Evolutionary conservation across 805 yeast genomes (phyloP).

Genomic region (Lipomyces orientalis): DNA sequence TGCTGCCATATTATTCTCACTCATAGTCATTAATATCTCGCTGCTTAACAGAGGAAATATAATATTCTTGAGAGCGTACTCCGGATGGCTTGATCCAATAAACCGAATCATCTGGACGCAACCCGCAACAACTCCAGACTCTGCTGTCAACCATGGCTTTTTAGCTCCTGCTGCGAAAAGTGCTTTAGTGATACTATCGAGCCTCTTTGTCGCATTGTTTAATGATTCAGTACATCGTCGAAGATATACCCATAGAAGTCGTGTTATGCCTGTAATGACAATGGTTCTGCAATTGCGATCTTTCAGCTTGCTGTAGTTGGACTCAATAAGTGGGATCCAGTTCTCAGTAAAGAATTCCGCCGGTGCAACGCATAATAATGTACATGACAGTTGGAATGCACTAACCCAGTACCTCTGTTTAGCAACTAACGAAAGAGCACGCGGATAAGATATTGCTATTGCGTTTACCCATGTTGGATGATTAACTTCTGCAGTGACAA

Average conservation of each 20-base stretch:
- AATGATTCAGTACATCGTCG: constrained; percentile 86
- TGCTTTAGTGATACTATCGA: constrained; percentile 66
- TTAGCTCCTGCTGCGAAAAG: constrained; percentile 59
- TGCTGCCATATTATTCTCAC: constrained; percentile 49
- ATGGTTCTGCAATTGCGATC: constrained; percentile 65
- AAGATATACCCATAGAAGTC: constrained; percentile 88
- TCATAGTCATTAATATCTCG: constrained; percentile 42
- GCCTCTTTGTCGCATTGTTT: constrained; percentile 80
- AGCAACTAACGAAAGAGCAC: constrained; percentile 53
- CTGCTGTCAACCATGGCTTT: constrained; percentile 77
- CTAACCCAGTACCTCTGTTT: constrained; percentile 66
- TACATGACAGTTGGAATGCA: constrained; percentile 68
- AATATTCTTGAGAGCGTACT: constrained; percentile 78
- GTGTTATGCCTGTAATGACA: constrained; percentile 66
- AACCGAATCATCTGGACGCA: constrained; percentile 76
- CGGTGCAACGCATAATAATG: constrained; percentile 81
- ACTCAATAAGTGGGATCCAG: constrained; percentile 76
- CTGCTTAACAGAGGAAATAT: constrained; percentile 66
- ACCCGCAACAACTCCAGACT: constrained; percentile 64
- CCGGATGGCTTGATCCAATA: constrained; percentile 78
- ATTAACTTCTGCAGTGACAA: constrained; percentile 90
- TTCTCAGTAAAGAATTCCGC: constrained; percentile 69
- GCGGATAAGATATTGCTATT: constrained; percentile 62
- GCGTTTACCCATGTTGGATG: constrained; percentile 96
- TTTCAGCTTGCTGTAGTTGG: constrained; percentile 63